Base-by-base conservation (phyloP, 2,329 filamentous ascomycete species). In the Fusarium solani-melongenae region DNA sequence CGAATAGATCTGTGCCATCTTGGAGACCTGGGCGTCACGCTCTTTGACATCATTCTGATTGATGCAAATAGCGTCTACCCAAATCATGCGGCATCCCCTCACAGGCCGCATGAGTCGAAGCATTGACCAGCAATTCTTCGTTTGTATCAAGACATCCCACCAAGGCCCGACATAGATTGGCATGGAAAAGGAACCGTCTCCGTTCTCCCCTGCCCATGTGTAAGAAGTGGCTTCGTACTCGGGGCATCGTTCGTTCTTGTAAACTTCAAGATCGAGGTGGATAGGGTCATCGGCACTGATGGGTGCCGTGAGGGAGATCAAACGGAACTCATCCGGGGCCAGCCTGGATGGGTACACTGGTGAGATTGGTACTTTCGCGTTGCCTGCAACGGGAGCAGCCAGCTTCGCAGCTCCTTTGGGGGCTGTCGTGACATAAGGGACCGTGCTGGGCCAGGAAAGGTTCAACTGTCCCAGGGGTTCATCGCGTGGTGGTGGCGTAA, bases 61-160 rank as follows among this genome's bases (percentile, higher is more conserved):
- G 36, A 59, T 59, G 27, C 34, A 58, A 58, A 59, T 24, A 44
- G 56, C 56, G 0, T 59, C 56, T 3, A 59, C 56, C 56, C 56
- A 61, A 1, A 61, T 15, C 58, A 44, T 61, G 0, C 58, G 34
- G 0, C 9, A 4, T 49, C 39, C 39, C 1, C 1, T 38, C 20
- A 34, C 0, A 1, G 41, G 58, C 1, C 58, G 20, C 39, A 61
- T 49, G 0, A 27, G 29, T 0, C 36, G 29, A 22, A 61, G 58
- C 58, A 63, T 63, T 3, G 46, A 55, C 60, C 60, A 63, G n/a
- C 60, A 63, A 22, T 63, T 63, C 36, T 31, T 22, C 4, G 60
- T 63, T 27, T 63, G 60, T 1, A 63, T n/a, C 9, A 44, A 10
- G 27, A 63, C 60, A 33, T 63, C 46, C 60, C 60, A 63, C 38